Evolutionary conservation across 768 basidiomycete species (phyloP).

Genomic region (Russula ochroleuca): DNA sequence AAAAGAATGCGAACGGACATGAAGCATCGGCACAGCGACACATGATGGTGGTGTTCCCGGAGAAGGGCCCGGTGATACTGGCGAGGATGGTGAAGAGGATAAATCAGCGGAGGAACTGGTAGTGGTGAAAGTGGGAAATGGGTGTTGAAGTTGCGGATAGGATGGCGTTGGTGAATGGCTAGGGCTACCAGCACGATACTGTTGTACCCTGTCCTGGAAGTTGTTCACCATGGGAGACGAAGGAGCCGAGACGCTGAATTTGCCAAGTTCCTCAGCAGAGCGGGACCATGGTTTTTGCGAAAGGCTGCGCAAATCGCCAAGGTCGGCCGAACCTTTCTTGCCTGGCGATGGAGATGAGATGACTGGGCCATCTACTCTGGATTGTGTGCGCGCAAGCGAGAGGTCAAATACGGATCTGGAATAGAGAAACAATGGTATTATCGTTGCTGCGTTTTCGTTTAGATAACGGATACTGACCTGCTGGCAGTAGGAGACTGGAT

Average conservation of each 20-base stretch:
- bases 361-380: conserved; percentile 39
- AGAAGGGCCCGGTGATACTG: conserved; percentile 35
- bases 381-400: conserved; percentile 42
- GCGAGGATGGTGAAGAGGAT: conserved; percentile 25
- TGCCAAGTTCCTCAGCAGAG: conserved; percentile 74
- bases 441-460: not conserved
- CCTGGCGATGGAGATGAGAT: conserved; percentile 35
- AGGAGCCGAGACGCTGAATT: conserved; percentile 39
- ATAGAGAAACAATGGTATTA: conserved; percentile 14
- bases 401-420: conserved; percentile 65
- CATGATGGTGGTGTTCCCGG: conserved; percentile 27
- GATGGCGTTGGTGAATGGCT: conserved; percentile 30
- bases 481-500: conserved; percentile 38
- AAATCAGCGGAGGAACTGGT: conserved; percentile 17
- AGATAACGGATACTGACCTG: conserved; percentile 42
- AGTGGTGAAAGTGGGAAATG: conserved; percentile 34
- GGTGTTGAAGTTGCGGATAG: conserved; percentile 30
- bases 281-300: conserved; percentile 74
- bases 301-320: conserved; percentile 65
- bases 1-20: conserved; percentile 64
- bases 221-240: conserved; percentile 42
- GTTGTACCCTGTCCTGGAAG: conserved; percentile 58
- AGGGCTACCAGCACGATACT: conserved; percentile 54
- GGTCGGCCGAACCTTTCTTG: conserved; percentile 36
- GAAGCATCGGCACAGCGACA: conserved; percentile 35